phyloP scores from a whole-genome alignment of 2,329 filamentous ascomycete genomes.

The Pseudopithomyces maydicus region DNA sequence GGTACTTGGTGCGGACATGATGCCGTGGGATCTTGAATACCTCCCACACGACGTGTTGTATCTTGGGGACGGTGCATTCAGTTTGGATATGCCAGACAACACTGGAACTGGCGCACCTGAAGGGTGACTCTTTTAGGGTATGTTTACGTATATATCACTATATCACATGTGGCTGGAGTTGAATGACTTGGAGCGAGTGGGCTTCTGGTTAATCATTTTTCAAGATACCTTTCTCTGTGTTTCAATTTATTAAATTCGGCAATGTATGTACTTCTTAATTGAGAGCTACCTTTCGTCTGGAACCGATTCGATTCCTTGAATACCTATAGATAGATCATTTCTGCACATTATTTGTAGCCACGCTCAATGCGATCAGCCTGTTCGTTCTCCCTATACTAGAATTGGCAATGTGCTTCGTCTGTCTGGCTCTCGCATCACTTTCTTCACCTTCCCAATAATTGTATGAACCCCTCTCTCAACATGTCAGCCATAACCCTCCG shows the following conservation, averaged over 20 bases:
- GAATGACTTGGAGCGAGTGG: neutral
- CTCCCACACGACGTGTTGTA: constrained; percentile 68
- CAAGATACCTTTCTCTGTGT: constrained; percentile 4
- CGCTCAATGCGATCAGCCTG: no score
- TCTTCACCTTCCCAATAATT: no score
- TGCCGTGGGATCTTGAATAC: constrained; percentile 74
- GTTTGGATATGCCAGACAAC: constrained; percentile 9
- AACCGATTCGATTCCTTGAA: neutral
- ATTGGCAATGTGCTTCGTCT: no score
- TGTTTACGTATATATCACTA: neutral
- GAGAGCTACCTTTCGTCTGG: neutral
- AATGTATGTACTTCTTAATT: neutral
- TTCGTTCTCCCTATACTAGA: no score
- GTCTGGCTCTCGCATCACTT: no score
- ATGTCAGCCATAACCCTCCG: constrained; percentile 5
- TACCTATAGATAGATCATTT: no score
- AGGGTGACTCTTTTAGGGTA: neutral
- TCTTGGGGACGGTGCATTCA: constrained; percentile 28
- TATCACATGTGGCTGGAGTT: neutral
- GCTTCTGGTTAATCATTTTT: neutral
- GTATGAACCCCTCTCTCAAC: no score
- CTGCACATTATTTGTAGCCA: no score
- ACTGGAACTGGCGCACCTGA: constrained; percentile 1
- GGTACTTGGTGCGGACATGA: constrained; percentile 69
- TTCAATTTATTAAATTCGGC: neutral